A percentile compares a stretch with the other conserved stretches of the same genome.
Evolutionary conservation across 352 stramenopile species (phyloP).

Genomic region (Globisporangium camurandrum): DNA sequence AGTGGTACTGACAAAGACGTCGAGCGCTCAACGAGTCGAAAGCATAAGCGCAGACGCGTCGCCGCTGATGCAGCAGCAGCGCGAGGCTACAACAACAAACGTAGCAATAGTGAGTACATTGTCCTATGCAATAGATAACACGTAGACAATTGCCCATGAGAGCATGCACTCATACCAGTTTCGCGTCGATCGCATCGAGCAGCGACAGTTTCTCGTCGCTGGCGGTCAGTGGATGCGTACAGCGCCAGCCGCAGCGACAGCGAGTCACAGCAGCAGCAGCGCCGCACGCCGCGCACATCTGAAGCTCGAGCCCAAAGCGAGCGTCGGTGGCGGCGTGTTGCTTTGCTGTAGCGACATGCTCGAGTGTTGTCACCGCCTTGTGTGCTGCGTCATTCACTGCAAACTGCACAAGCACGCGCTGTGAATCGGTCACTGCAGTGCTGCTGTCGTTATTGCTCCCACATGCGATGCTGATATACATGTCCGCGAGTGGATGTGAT

Average conservation of each 20-base stretch:
- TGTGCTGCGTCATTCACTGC: neutral
- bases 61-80: neutral
- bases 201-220: conserved; percentile 21
- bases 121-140: neutral
- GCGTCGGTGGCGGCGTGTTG: neutral
- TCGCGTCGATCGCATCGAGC: conserved; percentile 18
- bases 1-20: no score
- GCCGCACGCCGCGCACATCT: conserved; percentile 23
- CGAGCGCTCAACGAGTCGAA: conserved; percentile 1
- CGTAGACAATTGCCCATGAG: neutral
- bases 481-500: neutral
- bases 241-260: conserved; percentile 21
- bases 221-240: conserved; percentile 13
- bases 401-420: conserved; percentile 6
- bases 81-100: conserved; percentile 1
- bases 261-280: neutral
- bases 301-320: conserved; percentile 10
- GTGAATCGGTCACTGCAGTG: neutral
- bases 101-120: no score
- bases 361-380: neutral
- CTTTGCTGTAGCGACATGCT: neutral
- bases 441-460: neutral
- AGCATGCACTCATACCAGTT: conserved; percentile 13
- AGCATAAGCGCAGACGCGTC: neutral
- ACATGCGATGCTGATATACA: conserved; percentile 2